phyloP scores from a whole-genome alignment of 1,284 basidiomycete species.

The Irpex sp. region DNA sequence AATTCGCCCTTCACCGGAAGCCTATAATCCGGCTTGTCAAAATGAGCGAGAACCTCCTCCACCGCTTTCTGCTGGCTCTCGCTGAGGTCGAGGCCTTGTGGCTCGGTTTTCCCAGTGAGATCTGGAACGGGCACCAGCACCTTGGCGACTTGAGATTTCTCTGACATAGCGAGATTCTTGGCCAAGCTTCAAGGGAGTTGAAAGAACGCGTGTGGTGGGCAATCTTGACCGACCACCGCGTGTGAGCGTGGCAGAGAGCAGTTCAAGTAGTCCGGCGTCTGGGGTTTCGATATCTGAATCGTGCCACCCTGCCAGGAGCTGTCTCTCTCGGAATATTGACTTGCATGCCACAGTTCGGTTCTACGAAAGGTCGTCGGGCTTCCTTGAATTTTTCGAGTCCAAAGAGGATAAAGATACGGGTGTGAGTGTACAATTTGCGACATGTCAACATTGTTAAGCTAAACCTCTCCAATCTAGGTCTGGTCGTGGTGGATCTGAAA shows the following conservation, averaged over 20 bases:
- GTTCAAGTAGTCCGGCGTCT: not conserved
- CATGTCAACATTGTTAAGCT: not conserved
- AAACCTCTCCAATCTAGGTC: not conserved
- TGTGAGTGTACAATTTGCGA: not conserved
- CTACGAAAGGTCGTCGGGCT: not conserved
- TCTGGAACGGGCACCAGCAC: constrained; percentile 8
- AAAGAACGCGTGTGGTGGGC: not conserved
- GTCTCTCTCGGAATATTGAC: not conserved
- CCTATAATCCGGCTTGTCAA: constrained; percentile 46
- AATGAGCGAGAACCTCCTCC: constrained; percentile 56
- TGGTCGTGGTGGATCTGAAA: not conserved
- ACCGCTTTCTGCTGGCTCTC: constrained; percentile 49
- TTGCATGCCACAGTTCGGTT: not conserved
- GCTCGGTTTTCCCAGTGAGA: constrained; percentile 8
- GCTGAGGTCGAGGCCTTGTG: constrained; percentile 29
- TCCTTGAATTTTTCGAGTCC: not conserved
- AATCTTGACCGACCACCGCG: too few relatives aligned
- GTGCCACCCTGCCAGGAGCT: not conserved
- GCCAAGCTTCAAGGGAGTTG: not conserved
- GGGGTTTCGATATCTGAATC: not conserved
- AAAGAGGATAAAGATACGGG: not conserved
- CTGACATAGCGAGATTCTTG: not conserved
- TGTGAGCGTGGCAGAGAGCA: not conserved
- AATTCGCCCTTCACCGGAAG: constrained; percentile 40
- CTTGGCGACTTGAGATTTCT: not conserved